A percentile compares a stretch with the other conserved stretches of the same genome.
Evolutionary conservation across 2,329 filamentous ascomycete species (phyloP).

Genomic region (Pseudogymnoascus sp.): DNA sequence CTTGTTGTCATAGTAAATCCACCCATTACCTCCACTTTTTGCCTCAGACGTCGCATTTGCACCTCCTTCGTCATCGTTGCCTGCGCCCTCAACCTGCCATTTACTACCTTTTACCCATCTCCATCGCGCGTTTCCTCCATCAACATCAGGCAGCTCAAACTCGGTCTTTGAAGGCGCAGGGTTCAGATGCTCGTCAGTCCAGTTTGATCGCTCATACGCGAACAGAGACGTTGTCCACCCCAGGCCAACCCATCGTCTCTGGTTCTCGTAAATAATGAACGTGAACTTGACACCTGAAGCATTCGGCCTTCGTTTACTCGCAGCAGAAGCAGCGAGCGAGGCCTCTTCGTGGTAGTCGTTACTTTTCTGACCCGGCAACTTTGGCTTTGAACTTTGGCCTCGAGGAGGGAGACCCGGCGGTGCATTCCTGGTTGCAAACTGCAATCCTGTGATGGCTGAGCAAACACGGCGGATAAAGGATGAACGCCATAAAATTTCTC

Average conservation of each 20-base stretch:
- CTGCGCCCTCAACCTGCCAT: slow-evolving; percentile 77
- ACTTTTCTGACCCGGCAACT: background rate
- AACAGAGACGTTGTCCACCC: slow-evolving; percentile 92
- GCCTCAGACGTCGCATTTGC: slow-evolving; percentile 27
- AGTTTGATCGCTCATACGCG: slow-evolving; percentile 78
- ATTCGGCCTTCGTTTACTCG: slow-evolving; percentile 33
- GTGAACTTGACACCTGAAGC: slow-evolving; percentile 87
- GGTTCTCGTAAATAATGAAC: slow-evolving; percentile 94
- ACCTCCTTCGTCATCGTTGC: slow-evolving; percentile 42
- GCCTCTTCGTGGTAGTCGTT: slow-evolving; percentile 18
- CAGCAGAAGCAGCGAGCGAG: slow-evolving; percentile 28
- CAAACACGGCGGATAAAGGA: slow-evolving; percentile 61
- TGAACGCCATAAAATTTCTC: slow-evolving; percentile 87
- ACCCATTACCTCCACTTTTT: slow-evolving; percentile 49
- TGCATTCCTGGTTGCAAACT: slow-evolving; percentile 49
- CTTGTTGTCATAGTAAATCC: slow-evolving; percentile 99
- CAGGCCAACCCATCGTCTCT: slow-evolving; percentile 86
- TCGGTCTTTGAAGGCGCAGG: slow-evolving; percentile 65
- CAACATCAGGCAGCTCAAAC: slow-evolving; percentile 60
- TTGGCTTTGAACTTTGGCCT: slow-evolving; percentile 9
- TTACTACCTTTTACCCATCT: slow-evolving; percentile 77
- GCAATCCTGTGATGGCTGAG: slow-evolving; percentile 69
- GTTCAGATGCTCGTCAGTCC: slow-evolving; percentile 95
- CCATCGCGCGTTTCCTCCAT: slow-evolving; percentile 56
- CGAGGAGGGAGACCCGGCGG: slow-evolving; percentile 25